Base-by-base conservation (phyloP, 2,329 filamentous ascomycete species). In the Aspergillus sp. region DNA sequence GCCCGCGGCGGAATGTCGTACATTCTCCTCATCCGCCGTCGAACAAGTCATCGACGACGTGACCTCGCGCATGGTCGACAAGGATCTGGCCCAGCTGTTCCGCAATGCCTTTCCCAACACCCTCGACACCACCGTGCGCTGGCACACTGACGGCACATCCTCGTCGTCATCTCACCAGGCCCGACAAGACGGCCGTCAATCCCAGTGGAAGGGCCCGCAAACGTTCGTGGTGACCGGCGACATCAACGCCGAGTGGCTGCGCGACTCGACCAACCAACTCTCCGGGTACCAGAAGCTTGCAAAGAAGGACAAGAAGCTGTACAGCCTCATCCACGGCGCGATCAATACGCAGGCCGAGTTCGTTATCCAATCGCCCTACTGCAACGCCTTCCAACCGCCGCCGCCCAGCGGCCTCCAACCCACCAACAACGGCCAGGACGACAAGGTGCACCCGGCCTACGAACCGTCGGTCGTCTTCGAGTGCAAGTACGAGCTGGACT, bases 401-500 rank as follows among this genome's bases (percentile, higher is more conserved):
- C 87, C 89, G 2, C 89, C 91, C 5, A 92, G 90, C 58, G 84
- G 87, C 14, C 79, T 97, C 1, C 74, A 80, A 3, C 78, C 87
- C 5, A 87, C 86, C 14, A 81, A 83, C 62, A 96, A 93, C 64
- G 89, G 89, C 3, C 89, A 96, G 68, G 82, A 87, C 17, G 94
- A 99, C 66, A 73, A 69, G 7, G 94, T 99, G 0, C 91, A 96
- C 63, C 94, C 94, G 0, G 79, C 80, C 0, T 97, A 96, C 67
- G 91, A 97, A 65, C 88, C 88, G 0, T 83, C 80, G 0, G 83
- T 86, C 45, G 94, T 99, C 3, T 99, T 97, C 60, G 94, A 99
- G 73, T 99, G 94, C 83, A 99, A 99, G 74, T 99, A 97, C 73
- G 94, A 99, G 76, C 85, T 99, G 19, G 94, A 99, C 74, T 97